Base-by-base conservation (phyloP, 2,329 filamentous ascomycete genomes). In the Akanthomyces muscarius region DNA sequence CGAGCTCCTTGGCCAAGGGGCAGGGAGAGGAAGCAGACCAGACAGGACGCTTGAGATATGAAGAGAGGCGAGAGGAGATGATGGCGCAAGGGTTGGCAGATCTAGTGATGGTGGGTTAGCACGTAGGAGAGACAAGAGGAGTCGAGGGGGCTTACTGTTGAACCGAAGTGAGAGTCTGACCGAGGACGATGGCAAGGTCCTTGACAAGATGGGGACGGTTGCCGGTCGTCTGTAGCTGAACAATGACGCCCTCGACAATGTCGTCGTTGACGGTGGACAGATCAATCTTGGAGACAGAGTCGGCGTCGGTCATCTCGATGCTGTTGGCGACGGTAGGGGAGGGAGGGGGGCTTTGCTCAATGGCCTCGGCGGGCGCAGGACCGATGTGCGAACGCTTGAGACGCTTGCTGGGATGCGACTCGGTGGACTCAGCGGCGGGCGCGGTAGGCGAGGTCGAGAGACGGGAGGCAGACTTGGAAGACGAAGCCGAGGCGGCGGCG, bases 161-260 rank as follows among this genome's bases (percentile, higher is more conserved):
- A 65, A 99, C 91, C 67, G 90, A 91, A 65, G 88, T 86, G 67
- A 96, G 88, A 65, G 86, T 86, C 65, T 86, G 85, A 68, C 90
- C 86, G 65, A 98, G 83, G 58, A 96, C 85, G 16, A 87, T 85
- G 60, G 93, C 92, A 53, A 99, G 84, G 77, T 98, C 94, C 78
- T 97, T 97, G 66, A 98, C 92, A 36, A 98, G 82, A 76, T 97
- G 94, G 62, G 95, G 95, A 62, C 93, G 85, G 77, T 99, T 99
- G 65, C 88, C 90, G 1, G 93, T 96, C 74, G 89, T 89, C 75
- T 97, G 89, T 62, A 99, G 81, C 77, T 96, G 92, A 69, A 91
- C 79, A 71, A 98, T 91, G 55, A 96, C 92, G 18, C 87, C 92
- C 73, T 96, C 89, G 58, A 99, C 94, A 69, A 99, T 96, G 71